Evolutionary conservation across 2,329 filamentous ascomycete genomes (phyloP).

Genomic region (Sporothrix pallida): DNA sequence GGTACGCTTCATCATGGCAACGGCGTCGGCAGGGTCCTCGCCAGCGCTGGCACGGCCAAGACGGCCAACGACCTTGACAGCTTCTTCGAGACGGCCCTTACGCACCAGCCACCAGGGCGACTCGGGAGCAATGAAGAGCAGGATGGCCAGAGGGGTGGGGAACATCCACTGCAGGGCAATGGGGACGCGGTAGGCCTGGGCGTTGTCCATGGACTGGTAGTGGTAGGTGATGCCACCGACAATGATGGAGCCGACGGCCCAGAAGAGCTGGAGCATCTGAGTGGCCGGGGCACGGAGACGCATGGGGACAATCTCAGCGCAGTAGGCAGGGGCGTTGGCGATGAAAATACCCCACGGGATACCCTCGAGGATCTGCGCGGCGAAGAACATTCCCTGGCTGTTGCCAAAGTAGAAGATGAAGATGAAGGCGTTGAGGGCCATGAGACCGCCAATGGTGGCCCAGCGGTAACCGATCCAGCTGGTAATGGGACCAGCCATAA

Average conservation of each 20-base stretch:
- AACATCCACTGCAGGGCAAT: conserved; percentile 65
- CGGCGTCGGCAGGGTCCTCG: conserved; percentile 40
- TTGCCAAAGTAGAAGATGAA: conserved; percentile 57
- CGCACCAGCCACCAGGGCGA: conserved; percentile 64
- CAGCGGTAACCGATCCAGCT: conserved; percentile 64
- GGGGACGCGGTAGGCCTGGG: conserved; percentile 55
- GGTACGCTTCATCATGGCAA: conserved; percentile 65
- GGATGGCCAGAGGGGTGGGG: conserved; percentile 59
- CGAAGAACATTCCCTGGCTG: conserved; percentile 53
- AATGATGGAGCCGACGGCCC: conserved; percentile 67
- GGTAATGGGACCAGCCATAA: conserved; percentile 65
- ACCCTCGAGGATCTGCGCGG: conserved; percentile 64
- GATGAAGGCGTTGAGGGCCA: conserved; percentile 64
- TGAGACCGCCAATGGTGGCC: conserved; percentile 61
- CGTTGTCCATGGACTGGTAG: conserved; percentile 51
- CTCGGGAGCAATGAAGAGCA: conserved; percentile 58
- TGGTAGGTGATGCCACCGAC: conserved; percentile 62
- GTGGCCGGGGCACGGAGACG: conserved; percentile 62
- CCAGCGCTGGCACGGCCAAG: conserved; percentile 54
- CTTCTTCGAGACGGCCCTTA: conserved; percentile 53
- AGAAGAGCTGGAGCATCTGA: conserved; percentile 70
- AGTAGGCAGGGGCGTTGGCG: conserved; percentile 68
- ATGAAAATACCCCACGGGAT: conserved; percentile 71
- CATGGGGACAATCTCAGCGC: conserved; percentile 65
- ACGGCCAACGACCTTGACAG: conserved; percentile 54